Evolutionary conservation across 768 basidiomycete species (phyloP), one percentile per base, ranked within the genome.

Genomic region (Suillus sp.): DNA sequence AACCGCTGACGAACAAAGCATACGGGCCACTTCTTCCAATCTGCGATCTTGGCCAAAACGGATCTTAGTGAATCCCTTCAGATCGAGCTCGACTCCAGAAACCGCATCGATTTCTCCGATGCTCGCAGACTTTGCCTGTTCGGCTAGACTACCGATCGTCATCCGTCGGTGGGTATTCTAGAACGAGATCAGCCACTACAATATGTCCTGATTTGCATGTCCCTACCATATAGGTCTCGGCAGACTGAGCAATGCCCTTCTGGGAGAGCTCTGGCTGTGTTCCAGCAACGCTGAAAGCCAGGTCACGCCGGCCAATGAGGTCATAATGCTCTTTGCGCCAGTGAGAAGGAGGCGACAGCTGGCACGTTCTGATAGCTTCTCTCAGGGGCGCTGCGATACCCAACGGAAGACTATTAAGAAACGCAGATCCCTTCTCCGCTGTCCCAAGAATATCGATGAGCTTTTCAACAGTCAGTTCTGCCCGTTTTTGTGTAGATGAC

Each of bases 21-120:
- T 92, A 1, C 94, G 84, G 14, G 90, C 89, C 4, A 96, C 95
- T 72, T 99, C 97, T 51, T 95, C 92, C 37, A 99, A 73, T 42
- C 96, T 83, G 22, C 91, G 84, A 76, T 99, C 97, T 65, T 92
- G 87, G 8, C 92, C 92, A 70, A 98, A 98, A 4, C 96, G 86
- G 56, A 95, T 90, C 59, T 87, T 86, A 0, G 91, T 86, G 76
- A 92, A 90, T 56, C 90, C 88, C 54, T 89, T 84, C 42, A 88
- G 74, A 57, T 87, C 86, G 5, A 93, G 76, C 61, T 93, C 91
- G 10, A 91, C 88, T 0, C 91, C 91, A 7, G 90, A 83, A 16
- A 86, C 81, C 4, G 80, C 77, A 59, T 86, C 83, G 1, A 84
- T 72, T 67, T 90, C 87, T 47, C 85, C 87, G 6, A 75, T 71